Conservation (phyloP, 208 protist species). For the Porcisia deanei region DNA sequence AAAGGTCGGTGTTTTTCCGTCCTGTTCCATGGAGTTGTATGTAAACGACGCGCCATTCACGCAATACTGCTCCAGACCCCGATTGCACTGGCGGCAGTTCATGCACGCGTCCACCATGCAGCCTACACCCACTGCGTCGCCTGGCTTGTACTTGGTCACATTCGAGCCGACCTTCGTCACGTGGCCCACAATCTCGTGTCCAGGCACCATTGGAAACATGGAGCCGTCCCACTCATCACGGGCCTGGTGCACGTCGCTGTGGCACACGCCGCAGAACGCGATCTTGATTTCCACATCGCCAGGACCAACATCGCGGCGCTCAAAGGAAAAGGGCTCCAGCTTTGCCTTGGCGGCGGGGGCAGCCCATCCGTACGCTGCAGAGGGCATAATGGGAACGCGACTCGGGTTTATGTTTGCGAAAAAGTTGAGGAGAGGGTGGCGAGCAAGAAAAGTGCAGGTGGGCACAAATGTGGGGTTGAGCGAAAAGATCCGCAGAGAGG, state of each 20-base stretch:
- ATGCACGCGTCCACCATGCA: constrained; percentile 90
- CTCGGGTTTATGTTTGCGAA: neutral
- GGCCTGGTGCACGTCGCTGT: constrained; percentile 80
- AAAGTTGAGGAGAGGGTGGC: neutral
- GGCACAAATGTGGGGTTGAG: no score
- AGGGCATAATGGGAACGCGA: constrained; percentile 37
- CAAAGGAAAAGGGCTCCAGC: constrained; percentile 50
- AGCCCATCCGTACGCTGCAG: constrained; percentile 45
- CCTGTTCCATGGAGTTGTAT: constrained; percentile 52
- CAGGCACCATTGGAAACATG: constrained; percentile 73
- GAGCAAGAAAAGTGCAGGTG: neutral
- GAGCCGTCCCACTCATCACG: constrained; percentile 69
- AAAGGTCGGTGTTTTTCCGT: constrained; percentile 41
- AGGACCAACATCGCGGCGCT: constrained; percentile 46
- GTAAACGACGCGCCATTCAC: constrained; percentile 42
- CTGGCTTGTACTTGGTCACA: constrained; percentile 81
- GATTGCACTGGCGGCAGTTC: constrained; percentile 60
- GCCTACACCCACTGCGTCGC: constrained; percentile 84
- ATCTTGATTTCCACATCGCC: constrained; percentile 70
- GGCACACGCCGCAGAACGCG: constrained; percentile 79
- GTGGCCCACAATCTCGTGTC: constrained; percentile 87
- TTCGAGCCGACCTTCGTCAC: constrained; percentile 61
- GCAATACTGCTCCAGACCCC: constrained; percentile 81
- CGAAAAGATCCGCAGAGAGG: no score
- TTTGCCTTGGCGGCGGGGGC: constrained; percentile 39